phyloP scores from a whole-genome alignment of 192 early-diverging fungal genomes.

The Gamsiella multidivaricata region DNA sequence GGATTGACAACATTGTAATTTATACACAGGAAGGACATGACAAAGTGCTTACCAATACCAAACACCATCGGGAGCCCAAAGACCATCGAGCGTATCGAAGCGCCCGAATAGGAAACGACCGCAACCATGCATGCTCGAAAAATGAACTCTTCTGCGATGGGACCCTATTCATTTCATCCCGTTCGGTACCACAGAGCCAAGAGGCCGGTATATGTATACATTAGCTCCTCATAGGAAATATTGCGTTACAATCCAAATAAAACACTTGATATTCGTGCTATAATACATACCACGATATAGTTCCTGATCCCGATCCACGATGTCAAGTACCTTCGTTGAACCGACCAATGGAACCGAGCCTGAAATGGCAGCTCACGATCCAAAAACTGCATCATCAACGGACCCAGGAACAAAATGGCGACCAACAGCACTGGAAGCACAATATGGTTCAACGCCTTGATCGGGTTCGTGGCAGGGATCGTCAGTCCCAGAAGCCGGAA shows the following conservation, averaged over 20 bases:
- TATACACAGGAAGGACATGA: too few species aligned
- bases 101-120: constrained; percentile 55
- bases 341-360: constrained; percentile 29
- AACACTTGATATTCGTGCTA: too few species aligned
- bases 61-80: constrained; percentile 75
- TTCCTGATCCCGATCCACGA: constrained; percentile 33
- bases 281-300: constrained; percentile 14
- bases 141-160: constrained; percentile 78
- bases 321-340: not conserved
- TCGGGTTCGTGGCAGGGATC: constrained; percentile 12
- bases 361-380: constrained; percentile 60
- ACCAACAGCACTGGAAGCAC: constrained; percentile 56
- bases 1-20: too few species aligned
- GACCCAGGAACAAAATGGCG: constrained; percentile 67
- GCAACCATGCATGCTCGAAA: constrained; percentile 79
- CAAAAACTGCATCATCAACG: constrained; percentile 57
- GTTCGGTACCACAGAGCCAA: constrained; percentile 7
- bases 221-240: too few species aligned
- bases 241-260: too few species aligned
- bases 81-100: constrained; percentile 53
- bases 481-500: constrained; percentile 49
- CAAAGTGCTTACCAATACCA: constrained; percentile 74
- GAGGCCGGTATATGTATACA: constrained; percentile 57
- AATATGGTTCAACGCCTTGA: constrained; percentile 30
- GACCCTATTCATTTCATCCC: constrained; percentile 71